A percentile compares a stretch with the other conserved stretches of the same genome.
phyloP scores from a whole-genome alignment of 2,329 filamentous ascomycete genomes.

The Fusarium odoratissimum region DNA sequence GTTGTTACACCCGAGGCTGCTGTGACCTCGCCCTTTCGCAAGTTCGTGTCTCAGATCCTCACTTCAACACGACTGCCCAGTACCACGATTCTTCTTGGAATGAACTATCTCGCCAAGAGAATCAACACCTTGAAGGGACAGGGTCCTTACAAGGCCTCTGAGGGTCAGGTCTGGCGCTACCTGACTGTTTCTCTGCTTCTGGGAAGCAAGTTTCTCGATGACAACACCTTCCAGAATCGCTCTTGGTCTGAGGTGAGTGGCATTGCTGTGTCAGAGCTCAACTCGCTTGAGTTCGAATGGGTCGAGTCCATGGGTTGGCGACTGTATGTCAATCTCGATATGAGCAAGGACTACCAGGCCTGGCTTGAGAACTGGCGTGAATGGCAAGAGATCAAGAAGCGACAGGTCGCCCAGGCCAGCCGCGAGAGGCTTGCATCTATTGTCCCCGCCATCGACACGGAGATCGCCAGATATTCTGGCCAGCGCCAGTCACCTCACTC shows the following conservation, averaged over 20 bases:
- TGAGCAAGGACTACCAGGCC: constrained; percentile 76
- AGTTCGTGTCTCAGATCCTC: constrained; percentile 91
- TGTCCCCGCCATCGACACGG: constrained; percentile 60
- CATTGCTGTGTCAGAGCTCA: constrained; percentile 85
- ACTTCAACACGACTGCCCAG: constrained; percentile 90
- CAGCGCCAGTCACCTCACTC: constrained; percentile 53
- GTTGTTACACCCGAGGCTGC: constrained; percentile 64
- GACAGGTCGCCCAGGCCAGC: constrained; percentile 59
- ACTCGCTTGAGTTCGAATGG: constrained; percentile 89
- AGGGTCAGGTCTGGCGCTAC: constrained; percentile 86
- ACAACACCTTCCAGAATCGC: constrained; percentile 97
- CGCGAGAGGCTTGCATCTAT: constrained; percentile 63
- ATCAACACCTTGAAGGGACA: constrained; percentile 77
- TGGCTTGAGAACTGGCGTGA: constrained; percentile 71
- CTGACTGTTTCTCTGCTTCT: constrained; percentile 86
- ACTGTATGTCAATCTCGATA: constrained; percentile 86
- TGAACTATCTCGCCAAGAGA: constrained; percentile 88
- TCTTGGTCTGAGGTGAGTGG: constrained; percentile 97
- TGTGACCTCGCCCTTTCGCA: constrained; percentile 81
- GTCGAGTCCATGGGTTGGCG: constrained; percentile 83
- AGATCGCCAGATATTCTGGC: constrained; percentile 53
- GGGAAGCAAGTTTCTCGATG: constrained; percentile 95
- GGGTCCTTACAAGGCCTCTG: constrained; percentile 66
- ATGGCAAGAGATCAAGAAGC: constrained; percentile 67
- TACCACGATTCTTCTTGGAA: constrained; percentile 88